Conservation (phyloP, 176 grass and related monocot species). For the Microstegium vimineum region DNA sequence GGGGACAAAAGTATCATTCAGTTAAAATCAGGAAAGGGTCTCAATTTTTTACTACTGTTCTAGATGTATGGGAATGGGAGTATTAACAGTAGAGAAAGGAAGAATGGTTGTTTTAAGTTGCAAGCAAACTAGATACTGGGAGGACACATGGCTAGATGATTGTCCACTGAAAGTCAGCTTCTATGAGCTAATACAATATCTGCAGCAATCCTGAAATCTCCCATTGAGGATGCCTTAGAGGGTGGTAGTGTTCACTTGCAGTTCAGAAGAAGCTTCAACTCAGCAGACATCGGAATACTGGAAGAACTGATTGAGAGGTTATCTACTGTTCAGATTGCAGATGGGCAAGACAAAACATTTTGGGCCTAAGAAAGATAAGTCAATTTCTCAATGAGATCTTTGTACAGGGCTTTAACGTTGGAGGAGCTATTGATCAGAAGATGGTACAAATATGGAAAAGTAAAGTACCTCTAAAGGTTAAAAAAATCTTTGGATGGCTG, state of each 20-base stretch:
- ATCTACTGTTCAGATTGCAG: background rate
- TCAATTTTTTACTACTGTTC: too few relatives aligned
- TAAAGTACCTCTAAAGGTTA: background rate
- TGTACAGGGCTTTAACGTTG: background rate
- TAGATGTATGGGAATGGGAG: too few relatives aligned
- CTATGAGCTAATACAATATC: background rate
- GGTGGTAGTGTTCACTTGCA: background rate
- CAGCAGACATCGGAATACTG: background rate
- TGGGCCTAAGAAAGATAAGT: background rate
- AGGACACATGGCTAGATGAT: too few relatives aligned
- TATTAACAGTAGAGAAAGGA: too few relatives aligned
- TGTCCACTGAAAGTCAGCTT: too few relatives aligned
- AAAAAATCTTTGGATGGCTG: too few relatives aligned
- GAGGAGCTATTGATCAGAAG: background rate
- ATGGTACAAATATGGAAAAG: background rate
- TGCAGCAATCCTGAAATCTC: background rate
- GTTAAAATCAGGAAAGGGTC: too few relatives aligned
- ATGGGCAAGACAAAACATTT: background rate
- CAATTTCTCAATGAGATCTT: background rate
- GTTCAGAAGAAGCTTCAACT: background rate
- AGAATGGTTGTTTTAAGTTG: too few relatives aligned
- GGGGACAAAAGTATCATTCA: too few relatives aligned
- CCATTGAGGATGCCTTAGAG: background rate
- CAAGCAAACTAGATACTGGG: too few relatives aligned
- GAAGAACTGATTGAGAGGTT: background rate